Evolutionary conservation across 2,329 filamentous ascomycete genomes (phyloP).

Genomic region (Pestalotiopsis sp.): DNA sequence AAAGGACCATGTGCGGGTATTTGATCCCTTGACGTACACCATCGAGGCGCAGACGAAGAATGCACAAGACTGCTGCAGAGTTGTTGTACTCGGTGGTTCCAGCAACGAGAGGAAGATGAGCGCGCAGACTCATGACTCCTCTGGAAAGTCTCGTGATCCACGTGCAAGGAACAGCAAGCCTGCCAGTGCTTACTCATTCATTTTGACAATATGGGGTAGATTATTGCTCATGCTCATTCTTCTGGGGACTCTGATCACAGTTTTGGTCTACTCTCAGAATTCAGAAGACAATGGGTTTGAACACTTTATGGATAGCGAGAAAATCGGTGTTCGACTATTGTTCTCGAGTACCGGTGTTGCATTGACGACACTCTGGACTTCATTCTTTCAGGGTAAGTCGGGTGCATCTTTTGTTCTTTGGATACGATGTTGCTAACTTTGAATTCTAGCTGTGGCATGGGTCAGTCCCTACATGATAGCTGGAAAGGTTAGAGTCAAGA

Average conservation of each 20-base stretch:
- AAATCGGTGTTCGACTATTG: constrained; percentile 38
- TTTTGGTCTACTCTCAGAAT: constrained; percentile 36
- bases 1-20: constrained; percentile 18
- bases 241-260: constrained; percentile 28
- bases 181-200: constrained; percentile 22
- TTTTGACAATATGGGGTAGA: constrained; percentile 25
- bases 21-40: not conserved
- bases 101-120: not conserved
- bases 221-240: constrained; percentile 26
- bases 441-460: constrained; percentile 26
- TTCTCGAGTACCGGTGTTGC: constrained; percentile 39
- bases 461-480: constrained; percentile 37
- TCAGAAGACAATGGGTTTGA: constrained; percentile 35
- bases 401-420: not conserved
- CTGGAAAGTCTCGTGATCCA: not conserved
- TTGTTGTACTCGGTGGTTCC: not conserved
- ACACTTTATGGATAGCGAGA: constrained; percentile 39
- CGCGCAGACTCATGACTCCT: not conserved
- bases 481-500: constrained; percentile 31
- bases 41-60: not conserved
- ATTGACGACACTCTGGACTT: constrained; percentile 37
- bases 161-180: constrained; percentile 19
- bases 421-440: not conserved
- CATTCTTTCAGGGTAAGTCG: constrained; percentile 35
- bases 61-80: not conserved